Conservation (phyloP, 495 filamentous ascomycete species). For the Staphylotrichum tortipilum region DNA sequence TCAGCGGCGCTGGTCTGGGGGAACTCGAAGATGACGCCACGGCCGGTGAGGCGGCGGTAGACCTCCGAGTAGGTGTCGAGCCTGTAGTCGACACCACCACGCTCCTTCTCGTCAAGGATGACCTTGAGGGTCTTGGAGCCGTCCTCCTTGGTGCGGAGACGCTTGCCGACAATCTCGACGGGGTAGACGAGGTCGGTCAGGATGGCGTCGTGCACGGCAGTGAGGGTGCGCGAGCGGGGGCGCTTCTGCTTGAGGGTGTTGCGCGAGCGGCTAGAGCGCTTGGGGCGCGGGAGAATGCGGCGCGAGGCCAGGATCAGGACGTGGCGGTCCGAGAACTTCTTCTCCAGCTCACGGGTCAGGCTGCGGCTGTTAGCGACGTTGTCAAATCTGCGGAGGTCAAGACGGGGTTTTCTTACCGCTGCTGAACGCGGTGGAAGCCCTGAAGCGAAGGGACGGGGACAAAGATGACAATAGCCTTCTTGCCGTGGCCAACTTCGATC, state of each 20-base stretch:
- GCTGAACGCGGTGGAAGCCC: slow-evolving; percentile 97
- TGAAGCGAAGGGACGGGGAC: slow-evolving; percentile 94
- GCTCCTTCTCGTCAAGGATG: slow-evolving; percentile 98
- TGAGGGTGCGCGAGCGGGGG: slow-evolving; percentile 91
- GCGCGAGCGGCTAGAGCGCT: slow-evolving; percentile 89
- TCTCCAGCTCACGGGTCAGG: slow-evolving; percentile 98
- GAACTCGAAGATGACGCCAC: slow-evolving; percentile 94
- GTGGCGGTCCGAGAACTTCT: slow-evolving; percentile 99
- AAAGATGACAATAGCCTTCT: slow-evolving; percentile 99
- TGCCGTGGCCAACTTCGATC: slow-evolving; percentile 99
- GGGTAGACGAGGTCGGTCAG: slow-evolving; percentile 95
- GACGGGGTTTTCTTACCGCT: slow-evolving; percentile 66
- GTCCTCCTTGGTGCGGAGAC: slow-evolving; percentile 91
- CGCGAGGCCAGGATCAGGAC: slow-evolving; percentile 97
- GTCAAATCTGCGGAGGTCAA: not conserved
- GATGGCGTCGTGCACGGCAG: slow-evolving; percentile 95
- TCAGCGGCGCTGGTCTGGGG: slow-evolving; percentile 67
- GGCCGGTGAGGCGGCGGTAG: slow-evolving; percentile 91
- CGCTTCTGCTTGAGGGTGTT: slow-evolving; percentile 95
- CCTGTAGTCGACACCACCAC: slow-evolving; percentile 94
- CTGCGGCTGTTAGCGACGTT: slow-evolving; percentile 33
- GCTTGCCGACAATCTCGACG: slow-evolving; percentile 99
- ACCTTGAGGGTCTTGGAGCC: slow-evolving; percentile 96
- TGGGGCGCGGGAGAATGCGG: slow-evolving; percentile 95
- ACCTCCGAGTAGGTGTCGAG: slow-evolving; percentile 99